Evolutionary conservation across 352 stramenopile species (phyloP).

Genomic region (Phytophthora pluvialis): DNA sequence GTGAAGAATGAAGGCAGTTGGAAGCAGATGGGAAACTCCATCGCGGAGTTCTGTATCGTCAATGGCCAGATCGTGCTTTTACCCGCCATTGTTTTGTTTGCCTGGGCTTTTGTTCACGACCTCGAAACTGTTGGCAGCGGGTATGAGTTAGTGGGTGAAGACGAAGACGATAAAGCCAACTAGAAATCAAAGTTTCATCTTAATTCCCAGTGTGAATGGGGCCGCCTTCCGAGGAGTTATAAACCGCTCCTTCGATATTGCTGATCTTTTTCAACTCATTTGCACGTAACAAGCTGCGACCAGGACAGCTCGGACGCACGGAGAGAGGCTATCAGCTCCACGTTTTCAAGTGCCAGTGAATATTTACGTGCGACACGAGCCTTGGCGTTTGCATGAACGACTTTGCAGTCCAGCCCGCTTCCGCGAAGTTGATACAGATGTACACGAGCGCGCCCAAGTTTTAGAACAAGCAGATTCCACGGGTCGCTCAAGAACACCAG

Average conservation of each 20-base stretch:
- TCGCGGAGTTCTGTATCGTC: slow-evolving; percentile 82
- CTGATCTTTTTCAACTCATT: slow-evolving; percentile 26
- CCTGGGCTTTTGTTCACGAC: slow-evolving; percentile 39
- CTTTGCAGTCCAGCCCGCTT: slow-evolving; percentile 37
- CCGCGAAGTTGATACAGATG: slow-evolving; percentile 38
- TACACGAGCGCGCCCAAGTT: slow-evolving; percentile 55
- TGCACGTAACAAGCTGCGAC: slow-evolving; percentile 57
- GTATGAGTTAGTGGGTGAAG: slow-evolving; percentile 14
- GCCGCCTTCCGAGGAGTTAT: neutral
- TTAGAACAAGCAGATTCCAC: slow-evolving; percentile 59
- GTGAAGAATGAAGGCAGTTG: slow-evolving; percentile 85
- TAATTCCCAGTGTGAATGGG: too few relatives aligned
- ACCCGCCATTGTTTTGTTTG: slow-evolving; percentile 60
- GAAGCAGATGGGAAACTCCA: slow-evolving; percentile 89
- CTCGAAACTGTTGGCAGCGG: slow-evolving; percentile 20
- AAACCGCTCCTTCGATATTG: neutral
- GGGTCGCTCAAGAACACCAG: slow-evolving; percentile 61
- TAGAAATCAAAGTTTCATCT: slow-evolving; percentile 9
- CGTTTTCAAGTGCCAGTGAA: slow-evolving; percentile 45
- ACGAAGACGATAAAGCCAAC: slow-evolving; percentile 24
- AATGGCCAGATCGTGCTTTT: slow-evolving; percentile 80
- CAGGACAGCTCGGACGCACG: slow-evolving; percentile 55
- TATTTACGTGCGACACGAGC: slow-evolving; percentile 60
- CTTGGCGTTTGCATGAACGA: slow-evolving; percentile 58
- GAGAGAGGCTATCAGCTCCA: slow-evolving; percentile 52